Base-by-base conservation (phyloP, 257 asterid species). In the Penstemon eatonii region DNA sequence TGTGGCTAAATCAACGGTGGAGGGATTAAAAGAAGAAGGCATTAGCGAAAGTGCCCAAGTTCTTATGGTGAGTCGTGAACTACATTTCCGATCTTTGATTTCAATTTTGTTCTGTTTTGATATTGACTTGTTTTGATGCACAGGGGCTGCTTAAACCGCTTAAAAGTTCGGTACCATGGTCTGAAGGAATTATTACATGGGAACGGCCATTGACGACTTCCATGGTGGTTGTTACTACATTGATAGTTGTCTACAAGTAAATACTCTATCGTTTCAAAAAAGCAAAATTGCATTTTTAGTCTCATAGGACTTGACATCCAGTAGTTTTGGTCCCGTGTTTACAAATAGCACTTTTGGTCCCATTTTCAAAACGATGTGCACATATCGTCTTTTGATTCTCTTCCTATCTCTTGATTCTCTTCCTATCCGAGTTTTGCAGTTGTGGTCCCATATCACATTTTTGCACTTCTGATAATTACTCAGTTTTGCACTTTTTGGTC, bases 11-110 rank as follows among this genome's bases (percentile, higher is more conserved):
- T 88, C 94, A 33, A 80, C 89, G 1, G 70, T 83, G 4, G 85
- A 73, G 80, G 89, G 73, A 9, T 68, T 83, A 51, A 87, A 84
- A 75, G 98, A 90, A 67, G 96, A 92, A 36, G 96, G 98, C 2
- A 73, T 92, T 64, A 82, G 87, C 39, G 86, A 87, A 19, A 92
- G 91, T 36, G 86, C 86, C 19, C 96, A 86, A 74, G 82, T 92
- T 76, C 92, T 92, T 70, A 68, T 87, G 82, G 98, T 89, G 74
- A 75, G 87, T 60, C 18, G 5, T 42, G 12, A 40, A 63, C 40
- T 4, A 3, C 33, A 25, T 25, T 25, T 37, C 38, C 37, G 11
- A 38, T 51, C 57, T 40, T 62, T n/a, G 38, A 33, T 44, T n/a
- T 18, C 15, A 5, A 4, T 56, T 6, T 55, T 8, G 70, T 50